These are phyloP conservation scores for Sarocladium brachiariae DNA, from an alignment of 2,329 filamentous ascomycete species.

Conservation along the genomic window DNA sequence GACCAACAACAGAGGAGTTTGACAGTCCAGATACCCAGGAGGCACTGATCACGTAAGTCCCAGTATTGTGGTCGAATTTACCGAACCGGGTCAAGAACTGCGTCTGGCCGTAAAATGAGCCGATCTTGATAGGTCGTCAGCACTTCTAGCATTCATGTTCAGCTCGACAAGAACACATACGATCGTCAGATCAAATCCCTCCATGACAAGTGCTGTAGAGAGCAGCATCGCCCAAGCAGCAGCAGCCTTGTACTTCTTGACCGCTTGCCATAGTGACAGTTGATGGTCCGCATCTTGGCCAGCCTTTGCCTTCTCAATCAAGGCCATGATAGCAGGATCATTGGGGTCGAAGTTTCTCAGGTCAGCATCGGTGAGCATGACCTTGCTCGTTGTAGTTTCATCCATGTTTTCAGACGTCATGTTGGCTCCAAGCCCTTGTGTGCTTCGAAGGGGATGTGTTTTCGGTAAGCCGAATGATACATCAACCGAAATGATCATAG, in stretches of 20 bases:
- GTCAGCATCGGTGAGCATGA: not conserved
- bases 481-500: no score
- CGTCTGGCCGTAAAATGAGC: not conserved
- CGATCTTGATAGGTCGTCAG: not conserved
- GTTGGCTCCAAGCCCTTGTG: not conserved
- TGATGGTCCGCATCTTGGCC: not conserved
- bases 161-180: not conserved
- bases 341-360: not conserved
- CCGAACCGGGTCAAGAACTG: slow-evolving; percentile 3
- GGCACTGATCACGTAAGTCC: not conserved
- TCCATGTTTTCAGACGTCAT: not conserved
- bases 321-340: not conserved
- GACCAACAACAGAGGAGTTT: slow-evolving; percentile 4
- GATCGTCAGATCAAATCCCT: not conserved
- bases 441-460: not conserved
- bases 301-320: not conserved
- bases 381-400: not conserved
- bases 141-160: not conserved
- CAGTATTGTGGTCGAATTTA: not conserved
- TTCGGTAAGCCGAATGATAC: no score
- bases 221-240: slow-evolving; percentile 2
- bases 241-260: slow-evolving; percentile 5
- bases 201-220: not conserved
- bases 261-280: not conserved
- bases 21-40: slow-evolving; percentile 1